Evolutionary conservation across 2,329 filamentous ascomycete species (phyloP), one percentile per base, ranked within the genome.

Genomic region (Exserohilum rostratum): DNA sequence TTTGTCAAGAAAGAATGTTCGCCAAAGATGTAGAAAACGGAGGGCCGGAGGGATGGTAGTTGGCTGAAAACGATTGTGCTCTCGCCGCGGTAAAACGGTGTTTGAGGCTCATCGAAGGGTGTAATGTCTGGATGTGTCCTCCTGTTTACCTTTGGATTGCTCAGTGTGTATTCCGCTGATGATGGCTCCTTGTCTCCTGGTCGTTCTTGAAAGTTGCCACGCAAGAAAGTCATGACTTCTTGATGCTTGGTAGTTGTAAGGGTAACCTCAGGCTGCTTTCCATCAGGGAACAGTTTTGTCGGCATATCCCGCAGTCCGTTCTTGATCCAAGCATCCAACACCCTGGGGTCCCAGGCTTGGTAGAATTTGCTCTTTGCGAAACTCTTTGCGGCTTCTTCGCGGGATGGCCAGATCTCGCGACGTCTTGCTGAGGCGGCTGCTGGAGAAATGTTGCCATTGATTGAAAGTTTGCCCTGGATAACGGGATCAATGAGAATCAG

Each of bases 401-500:
- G 85, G 0, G 89, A 91, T 0, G 91, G 89, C 95, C 93, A 98
- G 51, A 84, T 68, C 64, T 97, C 93, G 38, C 91, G 86, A 12
- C 93, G 87, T 60, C 82, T 82, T 9, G 88, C 84, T 30, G 91
- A 96, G 20, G 86, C 79, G 50, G 81, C 77, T 3, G 85, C 85
- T 0, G 80, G 79, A n/a, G 71, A 68, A 27, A 72, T 68, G 60
- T 71, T 76, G 60, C 71, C 74, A 30, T 58, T 70, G 66, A 74
- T 64, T 64, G 81, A 79, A 73, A 78, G 75, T 55, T 76, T 66
- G 6, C 73, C 68, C 46, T 85, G 82, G 62, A 96, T 88, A 57
- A 95, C 90, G 0, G 93, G 91, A 70, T 97, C 93, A n/a, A 97
- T 78, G 29, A 96, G 83, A 39, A 96, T 80, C 6, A 96, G 76